Base-by-base conservation (phyloP, 345 rosid genomes). In the Durio zibethinus region DNA sequence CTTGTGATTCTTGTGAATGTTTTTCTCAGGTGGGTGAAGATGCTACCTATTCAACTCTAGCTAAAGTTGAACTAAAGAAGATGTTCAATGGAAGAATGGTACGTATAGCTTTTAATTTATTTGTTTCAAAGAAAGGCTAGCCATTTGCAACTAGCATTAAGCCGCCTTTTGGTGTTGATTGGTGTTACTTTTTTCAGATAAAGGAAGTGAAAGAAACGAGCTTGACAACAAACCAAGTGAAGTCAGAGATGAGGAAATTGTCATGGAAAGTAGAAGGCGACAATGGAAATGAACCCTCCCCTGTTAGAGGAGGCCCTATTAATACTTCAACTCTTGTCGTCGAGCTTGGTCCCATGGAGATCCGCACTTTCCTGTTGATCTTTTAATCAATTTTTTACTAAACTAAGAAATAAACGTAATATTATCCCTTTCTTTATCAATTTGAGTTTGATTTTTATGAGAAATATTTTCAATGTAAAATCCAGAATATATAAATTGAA, bases 281-380 rank as follows among this genome's bases (percentile, higher is more conserved):
- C 50, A 52, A 2, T 4, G 81, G 69, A 20, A 11, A 42, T 7
- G 74, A 75, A 35, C 2, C 81, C 2, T 48, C 80, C 64, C 76
- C 88, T 0, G 50, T 82, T 35, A 85, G 82, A 84, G 95, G 97
- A 0, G 88, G 92, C 5, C 86, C 87, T 47, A 69, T 92, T 5
- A 86, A 84, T 45, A 12, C 10, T 11, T 86, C 89, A 10, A 80
- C 79, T 45, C 86, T 88, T 21, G 73, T 82, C 12, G 89, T 92
- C 5, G 93, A 92, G 87, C 88, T 92, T 53, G 92, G 84, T 59
- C 95, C 93, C 21, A 90, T 92, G 97, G 92, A 90, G 80, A 90
- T 92, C 66, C 91, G 95, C 57, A 87, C 95, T 56, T 89, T 90
- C 83, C 54, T 88, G 81, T 74, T 89, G 66, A 79, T 73, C n/a